Base-by-base conservation (phyloP, 2,329 filamentous ascomycete species). In the Penicillium sp. region DNA sequence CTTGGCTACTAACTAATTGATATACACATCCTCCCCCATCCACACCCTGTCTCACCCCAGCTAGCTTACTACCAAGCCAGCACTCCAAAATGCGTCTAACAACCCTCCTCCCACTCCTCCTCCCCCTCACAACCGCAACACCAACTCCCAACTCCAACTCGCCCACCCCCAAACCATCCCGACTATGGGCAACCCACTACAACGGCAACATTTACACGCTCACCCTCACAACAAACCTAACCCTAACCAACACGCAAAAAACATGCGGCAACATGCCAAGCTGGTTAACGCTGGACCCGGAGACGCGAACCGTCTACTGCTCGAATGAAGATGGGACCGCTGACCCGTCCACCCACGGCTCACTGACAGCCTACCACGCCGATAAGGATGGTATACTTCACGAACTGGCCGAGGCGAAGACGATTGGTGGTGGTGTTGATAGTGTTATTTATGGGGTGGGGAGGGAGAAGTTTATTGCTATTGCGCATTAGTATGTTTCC, bases 401-500 rank as follows among this genome's bases (percentile, higher is more conserved):
- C 0, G 56, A 69, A 36, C 21, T 63, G 7, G 63, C 63, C 8
- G 63, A 58, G 21, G 55, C 55, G 5, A 31, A 58, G 2, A 65
- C 70, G 0, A 55, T 71, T 13, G 66, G 66, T 0, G 67, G 70
- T 8, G 71, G 70, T 1, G 72, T 75, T 9, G 55, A 67, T 45
- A 74, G 67, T 59, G 65, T 69, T 7, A 61, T 75, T 14, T 75
- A 71, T 45, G 58, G 60, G 19, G 64, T 52, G 8, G 64, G 51
- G 1, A 37, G 58, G 2, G 45, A 51, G 10, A 64, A 70, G 45
- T 73, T 63, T 43, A 49, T 73, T 36, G 72, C 70, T 14, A 65
- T 75, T 59, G 73, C 73, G 45, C 70, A 75, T 55, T 74, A 74
- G 72, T 74, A 63, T 23, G 70, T 68, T 37, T 24, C 11, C 36